phyloP scores from a whole-genome alignment of 306 rosid genomes.

The Hippophae rhamnoides region DNA sequence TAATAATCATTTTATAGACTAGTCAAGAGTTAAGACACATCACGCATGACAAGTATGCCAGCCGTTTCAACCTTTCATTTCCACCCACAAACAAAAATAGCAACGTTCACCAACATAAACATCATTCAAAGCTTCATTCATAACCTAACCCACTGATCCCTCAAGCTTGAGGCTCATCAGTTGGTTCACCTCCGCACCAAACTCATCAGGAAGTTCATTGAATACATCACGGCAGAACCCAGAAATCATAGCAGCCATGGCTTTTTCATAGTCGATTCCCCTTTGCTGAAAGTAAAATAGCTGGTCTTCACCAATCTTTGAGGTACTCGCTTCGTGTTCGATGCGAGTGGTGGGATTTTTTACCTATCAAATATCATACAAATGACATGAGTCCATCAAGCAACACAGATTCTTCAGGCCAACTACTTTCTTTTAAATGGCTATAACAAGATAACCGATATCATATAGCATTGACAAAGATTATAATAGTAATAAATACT shows the following conservation, averaged over 20 bases:
- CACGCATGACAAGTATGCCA: too few relatives aligned
- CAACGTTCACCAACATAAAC: constrained; percentile 10
- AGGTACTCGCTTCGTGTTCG: constrained; percentile 94
- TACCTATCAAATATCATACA: constrained; percentile 28
- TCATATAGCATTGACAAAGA: too few relatives aligned
- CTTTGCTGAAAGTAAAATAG: constrained; percentile 90
- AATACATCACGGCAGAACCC: constrained; percentile 91
- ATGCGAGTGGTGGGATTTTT: constrained; percentile 80
- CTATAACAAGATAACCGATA: too few relatives aligned
- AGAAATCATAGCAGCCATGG: constrained; percentile 98
- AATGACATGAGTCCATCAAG: neutral
- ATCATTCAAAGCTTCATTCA: neutral
- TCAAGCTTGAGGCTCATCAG: constrained; percentile 95
- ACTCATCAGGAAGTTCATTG: constrained; percentile 91
- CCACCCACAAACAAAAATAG: constrained; percentile 8
- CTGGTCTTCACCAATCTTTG: constrained; percentile 89
- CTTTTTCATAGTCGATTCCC: constrained; percentile 82
- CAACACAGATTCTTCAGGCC: neutral
- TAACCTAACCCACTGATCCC: constrained; percentile 66
- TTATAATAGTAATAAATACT: too few relatives aligned
- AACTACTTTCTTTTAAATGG: too few relatives aligned
- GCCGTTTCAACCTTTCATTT: neutral
- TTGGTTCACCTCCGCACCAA: constrained; percentile 92
- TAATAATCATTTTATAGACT: too few relatives aligned
- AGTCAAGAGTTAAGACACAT: too few relatives aligned